Evolutionary conservation across 352 stramenopile species (phyloP).

Genomic region (Phytophthora pseudosyringae): DNA sequence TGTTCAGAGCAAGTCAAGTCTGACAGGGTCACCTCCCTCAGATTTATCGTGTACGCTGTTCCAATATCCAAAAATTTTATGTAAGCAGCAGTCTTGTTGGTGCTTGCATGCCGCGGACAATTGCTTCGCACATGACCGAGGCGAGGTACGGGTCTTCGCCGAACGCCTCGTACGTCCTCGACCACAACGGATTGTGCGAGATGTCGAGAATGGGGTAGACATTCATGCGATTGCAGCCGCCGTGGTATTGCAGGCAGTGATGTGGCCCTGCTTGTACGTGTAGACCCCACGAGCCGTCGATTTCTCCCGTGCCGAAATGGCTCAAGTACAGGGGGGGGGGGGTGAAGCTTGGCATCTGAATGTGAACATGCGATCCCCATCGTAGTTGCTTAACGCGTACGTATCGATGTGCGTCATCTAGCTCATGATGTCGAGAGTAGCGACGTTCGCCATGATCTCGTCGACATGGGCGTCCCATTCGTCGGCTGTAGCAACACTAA

Average conservation of each 20-base stretch:
- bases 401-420: slow-evolving; percentile 92
- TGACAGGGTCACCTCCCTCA: slow-evolving; percentile 50
- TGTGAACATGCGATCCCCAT: slow-evolving; percentile 17
- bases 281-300: slow-evolving; percentile 38
- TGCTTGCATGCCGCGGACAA: slow-evolving; percentile 79
- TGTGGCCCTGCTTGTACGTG: slow-evolving; percentile 57
- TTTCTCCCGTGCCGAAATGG: slow-evolving; percentile 21
- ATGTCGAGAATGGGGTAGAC: slow-evolving; percentile 83
- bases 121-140: slow-evolving; percentile 65
- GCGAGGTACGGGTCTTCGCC: slow-evolving; percentile 87
- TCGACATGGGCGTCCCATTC: slow-evolving; percentile 32
- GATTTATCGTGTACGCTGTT: slow-evolving; percentile 82
- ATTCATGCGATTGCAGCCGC: slow-evolving; percentile 87
- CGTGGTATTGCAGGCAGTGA: slow-evolving; percentile 60
- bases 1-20: slow-evolving; percentile 75
- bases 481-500: slow-evolving; percentile 12
- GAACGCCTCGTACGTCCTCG: slow-evolving; percentile 92
- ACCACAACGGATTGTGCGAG: slow-evolving; percentile 83
- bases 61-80: slow-evolving; percentile 87
- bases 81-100: slow-evolving; percentile 60
- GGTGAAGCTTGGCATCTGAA: too few relatives aligned
- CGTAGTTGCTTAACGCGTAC: slow-evolving; percentile 64
- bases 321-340: slow-evolving; percentile 72
- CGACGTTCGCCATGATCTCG: slow-evolving; percentile 36
- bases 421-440: slow-evolving; percentile 52